Evolutionary conservation across 2,329 filamentous ascomycete genomes (phyloP).

Genomic region (Colletotrichum truncatum): DNA sequence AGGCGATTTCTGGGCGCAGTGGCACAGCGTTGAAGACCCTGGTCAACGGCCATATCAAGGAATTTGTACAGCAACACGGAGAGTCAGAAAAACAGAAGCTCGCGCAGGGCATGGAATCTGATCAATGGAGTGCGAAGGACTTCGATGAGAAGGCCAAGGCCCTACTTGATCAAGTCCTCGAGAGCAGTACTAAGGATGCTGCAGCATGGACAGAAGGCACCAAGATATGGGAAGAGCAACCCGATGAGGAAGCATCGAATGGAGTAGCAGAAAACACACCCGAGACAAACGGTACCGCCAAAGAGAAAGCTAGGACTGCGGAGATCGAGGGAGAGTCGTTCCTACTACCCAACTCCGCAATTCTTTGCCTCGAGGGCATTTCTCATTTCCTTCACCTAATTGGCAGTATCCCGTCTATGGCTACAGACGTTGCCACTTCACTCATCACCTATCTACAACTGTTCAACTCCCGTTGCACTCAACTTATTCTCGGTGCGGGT

Average conservation of each 20-base stretch:
- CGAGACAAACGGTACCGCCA: constrained; percentile 60
- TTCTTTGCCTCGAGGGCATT: constrained; percentile 83
- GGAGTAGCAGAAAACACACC: constrained; percentile 38
- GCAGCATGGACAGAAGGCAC: constrained; percentile 70
- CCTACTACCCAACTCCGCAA: constrained; percentile 84
- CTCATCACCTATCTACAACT: constrained; percentile 88
- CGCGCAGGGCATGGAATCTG: constrained; percentile 80
- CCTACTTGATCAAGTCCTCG: constrained; percentile 71
- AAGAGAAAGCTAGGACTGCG: constrained; percentile 76
- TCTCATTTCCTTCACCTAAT: constrained; percentile 86
- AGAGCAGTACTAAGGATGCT: constrained; percentile 76
- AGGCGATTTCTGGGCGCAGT: constrained; percentile 82
- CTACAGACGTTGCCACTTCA: constrained; percentile 79
- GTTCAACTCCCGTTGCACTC: constrained; percentile 96
- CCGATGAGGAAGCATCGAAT: constrained; percentile 25
- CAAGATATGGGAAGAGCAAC: constrained; percentile 60
- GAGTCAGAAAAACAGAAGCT: constrained; percentile 79
- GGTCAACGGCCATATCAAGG: constrained; percentile 83
- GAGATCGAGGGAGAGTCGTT: constrained; percentile 86
- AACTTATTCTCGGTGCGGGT: constrained; percentile 93
- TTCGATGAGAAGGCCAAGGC: constrained; percentile 71
- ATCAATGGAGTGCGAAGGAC: constrained; percentile 82
- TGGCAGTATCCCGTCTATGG: constrained; percentile 87
- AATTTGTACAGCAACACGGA: constrained; percentile 78
- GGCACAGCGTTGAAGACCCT: constrained; percentile 80